Base-by-base conservation (phyloP, 768 basidiomycete species). In the Tricholoma terreum region DNA sequence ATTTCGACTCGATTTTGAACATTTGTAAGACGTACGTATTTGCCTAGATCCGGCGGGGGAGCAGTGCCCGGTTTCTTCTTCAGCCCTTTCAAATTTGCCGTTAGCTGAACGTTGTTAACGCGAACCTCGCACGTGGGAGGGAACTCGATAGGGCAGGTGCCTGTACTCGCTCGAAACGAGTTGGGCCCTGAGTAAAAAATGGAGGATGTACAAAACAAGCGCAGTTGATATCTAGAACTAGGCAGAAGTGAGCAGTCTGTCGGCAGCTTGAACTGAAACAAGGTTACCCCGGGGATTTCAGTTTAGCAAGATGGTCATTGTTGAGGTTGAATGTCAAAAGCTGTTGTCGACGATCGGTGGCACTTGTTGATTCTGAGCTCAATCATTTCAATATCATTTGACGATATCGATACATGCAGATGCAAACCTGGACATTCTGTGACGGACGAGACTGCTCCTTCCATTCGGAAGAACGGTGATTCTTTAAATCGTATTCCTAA, bases 11-110 rank as follows among this genome's bases (percentile, higher is more conserved):
- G 82, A 68, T 92, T 94, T 34, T 75, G 72, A 43, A 75, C 67
- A 8, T 71, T 73, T 49, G 65, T 74, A 11, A 73, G 60, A 53
- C 78, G 73, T 6, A 77, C 69, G 58, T 76, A 75, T 61, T 77
- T 75, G 36, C 74, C 73, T 33, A 83, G 63, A 68, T 94, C 88
- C 1, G 92, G 87, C 6, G 94, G 94, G n/a, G 94, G 92, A 1
- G 93, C 91, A 42, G 92, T 95, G 3, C 94, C 94, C 27, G 92
- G 89, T 64, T 91, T 94, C 78, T 97, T 97, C 80, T 97, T 97
- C 68, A 96, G 74, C 4, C 94, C 94, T 70, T 93, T 93, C 60
- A 94, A 71, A 69, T 88, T 94, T 35, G 87, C 91, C 17, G 76
- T 75, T 30, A 96, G 73, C 54, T 83, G 78, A 2, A 76, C 76